Evolutionary conservation across 805 yeast species (phyloP), one percentile per base, ranked within the genome.

Genomic region (Metschnikowia peoriensis): DNA sequence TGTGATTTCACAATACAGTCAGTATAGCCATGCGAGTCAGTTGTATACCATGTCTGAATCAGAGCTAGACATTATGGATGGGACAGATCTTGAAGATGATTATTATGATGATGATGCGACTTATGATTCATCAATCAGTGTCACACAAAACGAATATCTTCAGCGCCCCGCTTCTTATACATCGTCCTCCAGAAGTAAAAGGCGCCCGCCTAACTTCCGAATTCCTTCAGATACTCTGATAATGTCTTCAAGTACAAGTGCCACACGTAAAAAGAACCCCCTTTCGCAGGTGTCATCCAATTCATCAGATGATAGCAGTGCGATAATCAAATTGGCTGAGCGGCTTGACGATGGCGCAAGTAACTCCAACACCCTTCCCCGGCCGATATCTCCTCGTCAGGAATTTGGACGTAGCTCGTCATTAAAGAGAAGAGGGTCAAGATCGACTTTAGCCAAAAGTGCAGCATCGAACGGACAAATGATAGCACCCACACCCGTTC

Each of bases 21-120:
- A 72, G 57, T 55, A 68, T 29, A 70, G 76, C 56, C 77, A 74
- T 46, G 53, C 69, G 39, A 69, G 76, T 61, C 79, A 75, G 51
- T 59, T 73, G 54, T 73, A 76, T 8, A 68, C 75, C 15, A 71
- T 73, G 61, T 72, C 78, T 4, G 79, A 72, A 49, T 69, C 73
- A 4, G 79, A 75, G 49, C 57, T 72, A 40, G 78, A 74, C 35
- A 64, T 67, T 45, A 55, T 72, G 51, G 76, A 69, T 41, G 78
- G 70, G 43, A 68, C 77, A 1, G 78, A 72, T 10, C 64, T 66
- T 66, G 76, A 62, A 2, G 71, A 70, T 38, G 68, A 65, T 52
- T 67, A 64, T 44, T 58, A 58, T 44, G 74, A 69, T 38, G 74
- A 71, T 43, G 74, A 71, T 37, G 71, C 63, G 4, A 61, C 64